Conservation (phyloP, 2,329 filamentous ascomycete genomes). For the Cladosporium cucumerinum region DNA sequence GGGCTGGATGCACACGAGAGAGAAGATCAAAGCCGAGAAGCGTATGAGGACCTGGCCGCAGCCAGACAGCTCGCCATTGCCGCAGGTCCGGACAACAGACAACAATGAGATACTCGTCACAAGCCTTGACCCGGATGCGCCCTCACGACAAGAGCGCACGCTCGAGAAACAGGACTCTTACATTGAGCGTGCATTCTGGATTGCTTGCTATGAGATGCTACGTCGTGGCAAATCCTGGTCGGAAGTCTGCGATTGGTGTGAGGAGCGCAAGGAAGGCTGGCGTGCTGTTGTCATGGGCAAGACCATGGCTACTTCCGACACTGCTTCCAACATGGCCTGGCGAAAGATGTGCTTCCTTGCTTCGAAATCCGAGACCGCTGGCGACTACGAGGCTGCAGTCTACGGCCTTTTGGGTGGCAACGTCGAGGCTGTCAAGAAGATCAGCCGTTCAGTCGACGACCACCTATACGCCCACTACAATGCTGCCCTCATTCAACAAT, state of each 20-base stretch:
- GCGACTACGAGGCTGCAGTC: conserved; percentile 81
- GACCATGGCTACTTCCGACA: conserved; percentile 45
- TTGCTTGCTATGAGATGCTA: conserved; percentile 90
- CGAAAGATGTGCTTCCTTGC: conserved; percentile 74
- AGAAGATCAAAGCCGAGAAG: conserved; percentile 87
- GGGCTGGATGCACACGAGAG: conserved; percentile 89
- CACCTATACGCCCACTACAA: conserved; percentile 85
- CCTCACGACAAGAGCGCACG: conserved; percentile 71
- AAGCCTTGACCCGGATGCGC: conserved; percentile 87
- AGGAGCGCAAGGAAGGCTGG: conserved; percentile 83
- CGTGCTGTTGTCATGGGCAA: conserved; percentile 77
- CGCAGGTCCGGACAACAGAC: conserved; percentile 43
- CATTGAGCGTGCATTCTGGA: conserved; percentile 87
- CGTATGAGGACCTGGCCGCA: conserved; percentile 58
- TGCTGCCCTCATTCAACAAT: conserved; percentile 73
- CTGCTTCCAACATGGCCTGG: conserved; percentile 53
- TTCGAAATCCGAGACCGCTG: conserved; percentile 62
- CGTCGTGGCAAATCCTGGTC: conserved; percentile 73
- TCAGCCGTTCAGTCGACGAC: conserved; percentile 81
- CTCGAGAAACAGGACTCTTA: conserved; percentile 81
- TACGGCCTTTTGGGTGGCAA: conserved; percentile 90
- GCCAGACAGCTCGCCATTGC: conserved; percentile 52
- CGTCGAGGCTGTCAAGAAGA: conserved; percentile 68
- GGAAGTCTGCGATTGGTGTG: conserved; percentile 80
- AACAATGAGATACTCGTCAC: conserved; percentile 68